Evolutionary conservation across 495 filamentous ascomycete genomes (phyloP).

Genomic region (Jackrogersella minutella): DNA sequence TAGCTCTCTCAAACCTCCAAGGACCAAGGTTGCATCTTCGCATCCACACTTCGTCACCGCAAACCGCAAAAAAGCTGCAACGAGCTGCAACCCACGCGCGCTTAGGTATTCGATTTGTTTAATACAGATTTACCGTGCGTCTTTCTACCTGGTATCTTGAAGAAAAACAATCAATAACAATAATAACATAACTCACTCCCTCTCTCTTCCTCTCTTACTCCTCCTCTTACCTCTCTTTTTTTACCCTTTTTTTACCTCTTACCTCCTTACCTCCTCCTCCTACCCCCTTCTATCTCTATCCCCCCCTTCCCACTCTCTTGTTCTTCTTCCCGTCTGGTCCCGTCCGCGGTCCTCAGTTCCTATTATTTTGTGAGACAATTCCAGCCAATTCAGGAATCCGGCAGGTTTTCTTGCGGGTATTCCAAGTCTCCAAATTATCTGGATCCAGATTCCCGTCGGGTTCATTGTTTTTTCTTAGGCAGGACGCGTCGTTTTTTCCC

Average conservation of each 20-base stretch:
- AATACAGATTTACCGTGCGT: slow-evolving; percentile 33
- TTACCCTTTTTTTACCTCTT: not conserved
- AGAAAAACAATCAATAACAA: no score
- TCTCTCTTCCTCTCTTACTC: no score
- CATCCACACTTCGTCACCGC: slow-evolving; percentile 13
- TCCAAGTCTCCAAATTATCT: slow-evolving; percentile 35
- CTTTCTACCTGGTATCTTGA: slow-evolving; percentile 16
- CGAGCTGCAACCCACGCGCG: not conserved
- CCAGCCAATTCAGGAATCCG: slow-evolving; percentile 37
- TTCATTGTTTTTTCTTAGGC: slow-evolving; percentile 35
- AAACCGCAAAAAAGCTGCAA: not conserved
- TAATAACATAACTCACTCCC: no score
- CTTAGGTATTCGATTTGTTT: slow-evolving; percentile 17
- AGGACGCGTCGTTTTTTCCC: slow-evolving; percentile 35
- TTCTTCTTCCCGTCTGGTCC: slow-evolving; percentile 29
- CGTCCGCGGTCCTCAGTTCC: slow-evolving; percentile 14
- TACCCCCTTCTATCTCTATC: slow-evolving; percentile 23
- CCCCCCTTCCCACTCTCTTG: slow-evolving; percentile 27
- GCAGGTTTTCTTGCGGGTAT: slow-evolving; percentile 1
- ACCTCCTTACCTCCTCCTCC: slow-evolving; percentile 7
- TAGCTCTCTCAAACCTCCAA: slow-evolving; percentile 11
- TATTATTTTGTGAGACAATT: slow-evolving; percentile 39
- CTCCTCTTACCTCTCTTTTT: slow-evolving; percentile 35
- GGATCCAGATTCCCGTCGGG: slow-evolving; percentile 29
- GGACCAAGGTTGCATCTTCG: no score